Conservation (phyloP, 495 filamentous ascomycete species). For the Haplographium delicatum region DNA sequence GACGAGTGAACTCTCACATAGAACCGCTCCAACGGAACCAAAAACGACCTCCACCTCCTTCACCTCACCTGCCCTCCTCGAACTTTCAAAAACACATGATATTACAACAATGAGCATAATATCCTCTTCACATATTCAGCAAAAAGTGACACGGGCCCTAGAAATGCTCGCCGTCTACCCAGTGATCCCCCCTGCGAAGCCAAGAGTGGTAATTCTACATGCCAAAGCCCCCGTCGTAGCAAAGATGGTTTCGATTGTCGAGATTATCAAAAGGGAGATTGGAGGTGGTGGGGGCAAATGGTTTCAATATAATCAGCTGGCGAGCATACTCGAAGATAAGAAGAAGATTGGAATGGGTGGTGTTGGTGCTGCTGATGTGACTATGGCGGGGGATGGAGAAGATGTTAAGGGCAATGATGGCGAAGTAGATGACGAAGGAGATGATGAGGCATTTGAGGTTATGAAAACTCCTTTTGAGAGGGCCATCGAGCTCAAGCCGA, state of each 20-base stretch:
- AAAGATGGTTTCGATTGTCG: slow-evolving; percentile 60
- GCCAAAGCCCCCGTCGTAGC: slow-evolving; percentile 45
- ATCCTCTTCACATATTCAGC: slow-evolving; percentile 49
- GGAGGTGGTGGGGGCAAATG: slow-evolving; percentile 43
- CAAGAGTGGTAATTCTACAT: slow-evolving; percentile 38
- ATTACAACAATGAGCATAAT: slow-evolving; percentile 35
- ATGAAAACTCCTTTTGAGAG: slow-evolving; percentile 45
- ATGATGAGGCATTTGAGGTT: slow-evolving; percentile 41
- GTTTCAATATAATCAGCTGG: slow-evolving; percentile 57
- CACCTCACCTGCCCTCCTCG: background rate
- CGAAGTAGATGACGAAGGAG: slow-evolving; percentile 32
- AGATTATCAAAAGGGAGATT: slow-evolving; percentile 59
- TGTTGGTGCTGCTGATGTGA: slow-evolving; percentile 23
- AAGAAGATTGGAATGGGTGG: slow-evolving; percentile 27
- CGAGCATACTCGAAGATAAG: slow-evolving; percentile 28
- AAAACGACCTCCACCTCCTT: too few species aligned
- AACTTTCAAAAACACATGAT: slow-evolving; percentile 8
- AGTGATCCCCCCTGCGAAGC: slow-evolving; percentile 26
- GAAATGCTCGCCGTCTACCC: slow-evolving; percentile 34
- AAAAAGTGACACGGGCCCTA: slow-evolving; percentile 44
- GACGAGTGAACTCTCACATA: too few species aligned
- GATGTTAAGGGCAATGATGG: slow-evolving; percentile 21
- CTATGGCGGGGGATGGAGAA: slow-evolving; percentile 3
- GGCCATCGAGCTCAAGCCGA: slow-evolving; percentile 27
- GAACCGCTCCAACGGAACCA: too few species aligned